Evolutionary conservation across 2,329 filamentous ascomycete species (phyloP), one percentile per base, ranked within the genome.

Genomic region (Reticulascus tulasneorum): DNA sequence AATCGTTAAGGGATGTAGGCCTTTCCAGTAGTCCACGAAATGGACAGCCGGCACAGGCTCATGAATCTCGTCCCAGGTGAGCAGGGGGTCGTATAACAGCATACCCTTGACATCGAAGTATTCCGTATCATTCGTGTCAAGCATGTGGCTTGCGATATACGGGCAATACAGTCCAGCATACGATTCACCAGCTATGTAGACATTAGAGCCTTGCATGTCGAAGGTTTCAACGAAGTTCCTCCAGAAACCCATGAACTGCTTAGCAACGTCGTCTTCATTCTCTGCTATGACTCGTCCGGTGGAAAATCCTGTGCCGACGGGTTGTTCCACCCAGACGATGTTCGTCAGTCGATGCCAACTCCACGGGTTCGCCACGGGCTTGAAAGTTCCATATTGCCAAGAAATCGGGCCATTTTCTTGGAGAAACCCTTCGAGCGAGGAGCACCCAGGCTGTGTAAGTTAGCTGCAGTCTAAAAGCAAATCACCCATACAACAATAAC

Each of bases 301-400:
- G 0, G 79, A 75, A 55, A 85, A 90, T 11, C 85, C 85, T 1
- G 83, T 84, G 20, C 71, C 71, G 9, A 78, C 62, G 6, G 78
- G 80, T 53, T 86, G 82, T 49, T 86, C 84, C 8, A 85, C 71
- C 76, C 80, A 93, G 29, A 93, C 65, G 50, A 90, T 75, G 56
- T 90, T 88, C 35, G 84, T 85, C 23, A 91, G 60, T 33, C 83
- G 83, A 41, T 77, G 76, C 84, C 84, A 90, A n/a, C 75, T 74
- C 64, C 82, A 89, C 0, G 75, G 70, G 52, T 89, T 89, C 28
- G 66, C 62, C 0, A 79, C 67, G 0, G 84, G 84, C 13, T 69
- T 67, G 37, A 69, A 74, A 1, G 83, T 90, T 22, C 86, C 86
- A 10, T 77, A 69, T 52, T 83, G 75, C 82, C 82, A 86, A 6